phyloP scores from a whole-genome alignment of 257 asterid species.

The Jasminum sambac region DNA sequence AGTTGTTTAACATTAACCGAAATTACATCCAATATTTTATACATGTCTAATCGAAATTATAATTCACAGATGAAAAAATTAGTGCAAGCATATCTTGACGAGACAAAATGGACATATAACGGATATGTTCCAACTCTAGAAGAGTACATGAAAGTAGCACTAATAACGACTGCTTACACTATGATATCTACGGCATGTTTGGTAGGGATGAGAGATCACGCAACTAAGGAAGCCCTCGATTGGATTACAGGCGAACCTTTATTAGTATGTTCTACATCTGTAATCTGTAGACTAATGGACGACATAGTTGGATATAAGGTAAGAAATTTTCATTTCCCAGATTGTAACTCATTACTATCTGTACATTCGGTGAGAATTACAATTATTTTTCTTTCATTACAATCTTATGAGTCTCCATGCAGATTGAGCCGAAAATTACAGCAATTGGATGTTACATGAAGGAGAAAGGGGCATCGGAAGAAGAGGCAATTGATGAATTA shows the following conservation, averaged over 20 bases:
- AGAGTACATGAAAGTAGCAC: constrained; percentile 35
- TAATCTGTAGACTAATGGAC: constrained; percentile 34
- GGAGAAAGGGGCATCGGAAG: constrained; percentile 15
- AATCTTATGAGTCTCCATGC: too few species aligned
- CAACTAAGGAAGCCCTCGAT: constrained; percentile 19
- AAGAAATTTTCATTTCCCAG: background rate
- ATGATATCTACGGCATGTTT: constrained; percentile 20
- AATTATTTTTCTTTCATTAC: too few species aligned
- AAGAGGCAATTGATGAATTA: constrained; percentile 23
- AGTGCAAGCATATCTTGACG: constrained; percentile 27
- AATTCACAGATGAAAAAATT: constrained; percentile 29
- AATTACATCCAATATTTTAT: too few species aligned
- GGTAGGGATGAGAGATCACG: constrained; percentile 27
- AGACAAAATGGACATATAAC: constrained; percentile 30
- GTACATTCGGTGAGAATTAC: too few species aligned
- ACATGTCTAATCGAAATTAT: background rate
- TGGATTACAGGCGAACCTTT: constrained; percentile 35
- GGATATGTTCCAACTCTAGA: constrained; percentile 23
- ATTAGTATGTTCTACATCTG: constrained; percentile 21
- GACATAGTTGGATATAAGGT: constrained; percentile 36
- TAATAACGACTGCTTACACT: background rate
- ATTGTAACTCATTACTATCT: too few species aligned
- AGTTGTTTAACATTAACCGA: background rate
- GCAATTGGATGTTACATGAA: constrained; percentile 40
- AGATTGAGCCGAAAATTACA: constrained; percentile 28